Evolutionary conservation across 768 basidiomycete genomes (phyloP).

Genomic region (Leccinum subtestaceum): DNA sequence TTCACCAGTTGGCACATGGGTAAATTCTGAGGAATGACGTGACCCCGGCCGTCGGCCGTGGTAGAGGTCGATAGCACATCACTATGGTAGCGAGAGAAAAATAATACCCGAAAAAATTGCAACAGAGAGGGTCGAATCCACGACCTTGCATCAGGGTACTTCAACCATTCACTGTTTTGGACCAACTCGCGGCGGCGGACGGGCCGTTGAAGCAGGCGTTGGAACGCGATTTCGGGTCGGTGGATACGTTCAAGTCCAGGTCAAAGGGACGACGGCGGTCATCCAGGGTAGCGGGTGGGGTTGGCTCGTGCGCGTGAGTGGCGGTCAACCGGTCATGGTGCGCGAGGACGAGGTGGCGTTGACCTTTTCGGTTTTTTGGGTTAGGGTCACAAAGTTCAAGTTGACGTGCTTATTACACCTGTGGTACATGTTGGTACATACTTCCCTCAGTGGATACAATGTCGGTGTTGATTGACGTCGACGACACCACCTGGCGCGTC

Average conservation of each 20-base stretch:
- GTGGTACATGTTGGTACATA: too few relatives aligned
- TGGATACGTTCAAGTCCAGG: constrained; percentile 81
- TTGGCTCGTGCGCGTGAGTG: constrained; percentile 67
- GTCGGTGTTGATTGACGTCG: not conserved
- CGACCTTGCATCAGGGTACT: constrained; percentile 51
- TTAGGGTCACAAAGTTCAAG: constrained; percentile 44
- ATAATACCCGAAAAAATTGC: too few relatives aligned
- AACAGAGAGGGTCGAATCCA: too few relatives aligned
- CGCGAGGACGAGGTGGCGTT: not conserved
- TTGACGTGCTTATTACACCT: too few relatives aligned
- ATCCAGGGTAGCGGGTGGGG: constrained; percentile 99
- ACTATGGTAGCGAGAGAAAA: too few relatives aligned
- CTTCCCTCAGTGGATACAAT: not conserved
- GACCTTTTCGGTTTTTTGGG: not conserved
- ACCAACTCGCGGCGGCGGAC: constrained; percentile 15
- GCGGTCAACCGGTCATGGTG: not conserved
- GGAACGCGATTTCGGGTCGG: constrained; percentile 77
- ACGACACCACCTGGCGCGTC: not conserved
- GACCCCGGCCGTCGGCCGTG: too few relatives aligned
- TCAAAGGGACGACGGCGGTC: constrained; percentile 82
- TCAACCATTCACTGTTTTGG: constrained; percentile 83
- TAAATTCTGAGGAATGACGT: too few relatives aligned
- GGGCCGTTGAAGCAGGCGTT: constrained; percentile 77
- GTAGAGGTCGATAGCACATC: too few relatives aligned
- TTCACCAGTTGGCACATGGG: too few relatives aligned